Conservation (phyloP, 768 basidiomycete genomes). For the Fomitopsis pulvina region DNA sequence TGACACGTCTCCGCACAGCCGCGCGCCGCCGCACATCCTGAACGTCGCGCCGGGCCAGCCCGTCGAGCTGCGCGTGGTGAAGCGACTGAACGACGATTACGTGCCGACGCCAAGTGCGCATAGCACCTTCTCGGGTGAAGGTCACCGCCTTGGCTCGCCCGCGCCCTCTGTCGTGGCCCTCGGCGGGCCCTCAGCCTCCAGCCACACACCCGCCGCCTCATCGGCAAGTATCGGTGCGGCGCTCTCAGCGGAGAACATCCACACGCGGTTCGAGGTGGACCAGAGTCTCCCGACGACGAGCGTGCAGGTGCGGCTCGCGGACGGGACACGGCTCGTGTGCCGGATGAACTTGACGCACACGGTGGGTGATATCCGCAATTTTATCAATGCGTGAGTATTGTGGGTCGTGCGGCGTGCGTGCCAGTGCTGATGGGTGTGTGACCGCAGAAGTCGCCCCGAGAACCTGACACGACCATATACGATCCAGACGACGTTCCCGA, state of each 20-base stretch:
- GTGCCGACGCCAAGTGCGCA: constrained; percentile 39
- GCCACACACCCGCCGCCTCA: constrained; percentile 24
- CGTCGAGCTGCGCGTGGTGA: constrained; percentile 75
- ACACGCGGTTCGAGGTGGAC: constrained; percentile 75
- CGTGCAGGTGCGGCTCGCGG: constrained; percentile 85
- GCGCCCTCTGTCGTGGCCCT: constrained; percentile 36
- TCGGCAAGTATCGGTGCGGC: constrained; percentile 1
- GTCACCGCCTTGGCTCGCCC: constrained; percentile 77
- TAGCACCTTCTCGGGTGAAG: constrained; percentile 61
- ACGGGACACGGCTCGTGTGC: constrained; percentile 84
- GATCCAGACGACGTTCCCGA: constrained; percentile 88
- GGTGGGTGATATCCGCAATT: constrained; percentile 74
- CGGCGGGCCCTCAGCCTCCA: constrained; percentile 4
- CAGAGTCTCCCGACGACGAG: constrained; percentile 76
- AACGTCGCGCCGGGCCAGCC: constrained; percentile 71
- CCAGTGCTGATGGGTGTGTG: not conserved
- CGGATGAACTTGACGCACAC: constrained; percentile 91
- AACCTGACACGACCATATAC: constrained; percentile 57
- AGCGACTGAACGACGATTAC: constrained; percentile 68
- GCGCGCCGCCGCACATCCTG: constrained; percentile 72
- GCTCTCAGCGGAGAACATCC: constrained; percentile 31
- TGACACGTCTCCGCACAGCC: constrained; percentile 31
- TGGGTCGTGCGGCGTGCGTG: not conserved
- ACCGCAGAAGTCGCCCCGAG: constrained; percentile 54
- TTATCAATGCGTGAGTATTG: constrained; percentile 82